These are phyloP conservation scores for Inosperma sp. DNA, from an alignment of 768 basidiomycete species.

Conservation along the genomic window DNA sequence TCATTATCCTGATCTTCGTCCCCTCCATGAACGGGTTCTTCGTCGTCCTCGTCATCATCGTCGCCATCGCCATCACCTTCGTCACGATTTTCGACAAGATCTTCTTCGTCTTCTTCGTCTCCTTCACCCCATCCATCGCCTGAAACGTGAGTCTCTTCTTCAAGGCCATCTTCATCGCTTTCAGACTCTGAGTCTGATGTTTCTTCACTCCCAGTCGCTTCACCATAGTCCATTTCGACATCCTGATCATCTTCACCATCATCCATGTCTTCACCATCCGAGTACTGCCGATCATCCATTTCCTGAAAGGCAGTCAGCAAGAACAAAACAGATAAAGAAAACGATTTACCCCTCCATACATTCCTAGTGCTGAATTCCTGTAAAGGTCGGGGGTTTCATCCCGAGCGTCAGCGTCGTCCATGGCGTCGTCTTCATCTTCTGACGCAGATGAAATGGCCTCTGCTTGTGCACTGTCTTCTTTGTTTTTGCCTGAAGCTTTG, in stretches of 20 bases:
- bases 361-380: slow-evolving; percentile 92
- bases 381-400: slow-evolving; percentile 92
- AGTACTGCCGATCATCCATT: slow-evolving; percentile 76
- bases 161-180: slow-evolving; percentile 55
- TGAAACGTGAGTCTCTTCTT: slow-evolving; percentile 52
- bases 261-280: slow-evolving; percentile 71
- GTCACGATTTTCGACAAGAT: slow-evolving; percentile 47
- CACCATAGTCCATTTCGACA: slow-evolving; percentile 84
- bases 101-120: slow-evolving; percentile 70
- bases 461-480: slow-evolving; percentile 52
- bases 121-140: slow-evolving; percentile 63
- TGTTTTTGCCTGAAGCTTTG: slow-evolving; percentile 60
- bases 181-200: slow-evolving; percentile 74
- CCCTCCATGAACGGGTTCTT: slow-evolving; percentile 46
- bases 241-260: slow-evolving; percentile 82
- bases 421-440: slow-evolving; percentile 58
- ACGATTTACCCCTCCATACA: slow-evolving; percentile 81
- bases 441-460: slow-evolving; percentile 45
- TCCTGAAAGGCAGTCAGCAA: slow-evolving; percentile 47
- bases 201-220: slow-evolving; percentile 77
- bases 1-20: slow-evolving; percentile 22
- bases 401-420: slow-evolving; percentile 47
- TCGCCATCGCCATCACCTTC: slow-evolving; percentile 46
- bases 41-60: slow-evolving; percentile 47
- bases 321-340: slow-evolving; percentile 10